These are phyloP conservation scores for Clarireedia paspali DNA, from an alignment of 2,329 filamentous ascomycete species.

Conservation along the genomic window DNA sequence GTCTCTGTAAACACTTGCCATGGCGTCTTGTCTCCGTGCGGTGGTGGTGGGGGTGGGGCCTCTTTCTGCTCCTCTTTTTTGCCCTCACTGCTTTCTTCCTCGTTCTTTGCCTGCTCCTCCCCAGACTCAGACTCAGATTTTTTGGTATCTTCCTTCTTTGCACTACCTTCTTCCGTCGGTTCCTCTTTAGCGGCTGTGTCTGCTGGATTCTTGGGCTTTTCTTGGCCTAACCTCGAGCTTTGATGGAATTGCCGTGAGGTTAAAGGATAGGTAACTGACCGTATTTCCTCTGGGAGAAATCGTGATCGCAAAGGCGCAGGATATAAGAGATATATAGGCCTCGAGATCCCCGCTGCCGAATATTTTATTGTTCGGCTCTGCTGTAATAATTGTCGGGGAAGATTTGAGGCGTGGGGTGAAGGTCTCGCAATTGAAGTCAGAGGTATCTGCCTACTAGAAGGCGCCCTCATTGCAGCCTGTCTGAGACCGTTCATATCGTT, in stretches of 20 bases:
- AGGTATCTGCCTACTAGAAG: constrained; percentile 22
- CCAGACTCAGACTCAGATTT: constrained; percentile 16
- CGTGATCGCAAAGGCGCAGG: constrained; percentile 31
- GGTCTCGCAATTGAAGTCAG: constrained; percentile 26
- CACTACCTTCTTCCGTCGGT: constrained; percentile 8
- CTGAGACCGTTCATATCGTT: constrained; percentile 29
- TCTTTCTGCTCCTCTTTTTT: constrained; percentile 31
- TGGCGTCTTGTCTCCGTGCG: constrained; percentile 94
- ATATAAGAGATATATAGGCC: constrained; percentile 33
- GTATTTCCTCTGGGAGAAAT: constrained; percentile 31
- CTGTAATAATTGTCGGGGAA: constrained; percentile 30
- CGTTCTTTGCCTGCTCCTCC: constrained; percentile 23
- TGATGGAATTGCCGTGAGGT: constrained; percentile 21
- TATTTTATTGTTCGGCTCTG: constrained; percentile 25
- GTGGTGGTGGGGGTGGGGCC: constrained; percentile 77
- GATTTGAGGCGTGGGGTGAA: constrained; percentile 23
- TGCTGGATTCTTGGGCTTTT: constrained; percentile 19
- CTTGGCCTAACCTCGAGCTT: constrained; percentile 19
- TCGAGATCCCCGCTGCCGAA: constrained; percentile 25
- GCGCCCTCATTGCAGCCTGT: constrained; percentile 20
- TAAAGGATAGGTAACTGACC: constrained; percentile 2
- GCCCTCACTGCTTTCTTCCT: constrained; percentile 21
- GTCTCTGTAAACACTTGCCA: constrained; percentile 99
- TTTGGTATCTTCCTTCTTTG: constrained; percentile 11
- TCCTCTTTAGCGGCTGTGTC: constrained; percentile 10